These are phyloP conservation scores for Ilex aquifolium DNA, from an alignment of 257 asterid genomes.

Conservation along the genomic window DNA sequence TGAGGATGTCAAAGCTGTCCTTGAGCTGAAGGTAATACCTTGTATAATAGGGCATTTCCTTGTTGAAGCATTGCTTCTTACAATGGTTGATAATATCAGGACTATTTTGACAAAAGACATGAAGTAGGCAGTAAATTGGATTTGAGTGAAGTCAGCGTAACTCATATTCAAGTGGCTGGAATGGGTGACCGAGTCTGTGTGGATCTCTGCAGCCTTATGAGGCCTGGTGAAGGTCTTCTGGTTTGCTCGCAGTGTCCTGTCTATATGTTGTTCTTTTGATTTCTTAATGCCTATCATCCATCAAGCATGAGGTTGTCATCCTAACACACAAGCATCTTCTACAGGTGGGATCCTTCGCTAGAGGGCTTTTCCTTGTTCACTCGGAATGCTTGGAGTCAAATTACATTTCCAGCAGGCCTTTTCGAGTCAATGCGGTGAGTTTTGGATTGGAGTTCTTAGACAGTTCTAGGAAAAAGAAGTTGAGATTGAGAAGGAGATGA, in stretches of 20 bases:
- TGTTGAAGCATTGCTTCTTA: slow-evolving; percentile 15
- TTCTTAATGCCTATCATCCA: not conserved
- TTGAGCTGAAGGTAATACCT: slow-evolving; percentile 64
- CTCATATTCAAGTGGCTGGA: slow-evolving; percentile 62
- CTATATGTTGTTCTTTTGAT: slow-evolving; percentile 5
- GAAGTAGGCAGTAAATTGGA: slow-evolving; percentile 45
- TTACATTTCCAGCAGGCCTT: slow-evolving; percentile 93
- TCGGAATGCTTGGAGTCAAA: slow-evolving; percentile 87
- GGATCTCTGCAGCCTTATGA: slow-evolving; percentile 88
- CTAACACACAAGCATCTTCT: slow-evolving; percentile 10
- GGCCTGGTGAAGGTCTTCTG: slow-evolving; percentile 97
- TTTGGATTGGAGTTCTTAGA: slow-evolving; percentile 9
- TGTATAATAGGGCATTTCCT: not conserved
- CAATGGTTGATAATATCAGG: slow-evolving; percentile 31
- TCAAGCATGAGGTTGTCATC: not conserved
- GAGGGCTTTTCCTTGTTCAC: slow-evolving; percentile 92
- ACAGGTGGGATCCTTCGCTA: slow-evolving; percentile 88
- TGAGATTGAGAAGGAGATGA: not conserved
- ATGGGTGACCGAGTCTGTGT: slow-evolving; percentile 96
- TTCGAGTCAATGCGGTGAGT: slow-evolving; percentile 90
- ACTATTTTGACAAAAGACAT: slow-evolving; percentile 61
- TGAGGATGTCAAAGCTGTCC: slow-evolving; percentile 50
- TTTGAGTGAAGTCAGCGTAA: slow-evolving; percentile 53
- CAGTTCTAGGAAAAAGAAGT: not conserved
- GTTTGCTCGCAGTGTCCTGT: slow-evolving; percentile 28